A percentile compares a stretch with the other conserved stretches of the same genome.
Evolutionary conservation across 768 basidiomycete species (phyloP).

Genomic region (Exsudoporus frostii): DNA sequence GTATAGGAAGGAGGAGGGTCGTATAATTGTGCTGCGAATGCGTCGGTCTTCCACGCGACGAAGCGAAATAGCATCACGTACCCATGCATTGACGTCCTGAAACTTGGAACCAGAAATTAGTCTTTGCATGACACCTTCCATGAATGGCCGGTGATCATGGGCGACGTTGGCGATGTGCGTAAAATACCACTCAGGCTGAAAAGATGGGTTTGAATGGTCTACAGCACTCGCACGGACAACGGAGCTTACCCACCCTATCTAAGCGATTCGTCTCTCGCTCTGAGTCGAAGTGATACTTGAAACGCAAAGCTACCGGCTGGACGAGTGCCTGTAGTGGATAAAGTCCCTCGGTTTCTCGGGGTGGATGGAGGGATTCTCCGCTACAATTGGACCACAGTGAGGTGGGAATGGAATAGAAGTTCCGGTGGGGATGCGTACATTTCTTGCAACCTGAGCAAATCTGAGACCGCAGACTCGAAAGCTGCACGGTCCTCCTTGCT

Average conservation of each 20-base stretch:
- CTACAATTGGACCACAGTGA: conserved; percentile 33
- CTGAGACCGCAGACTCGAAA: conserved; percentile 78
- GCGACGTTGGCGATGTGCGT: conserved; percentile 84
- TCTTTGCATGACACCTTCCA: conserved; percentile 70
- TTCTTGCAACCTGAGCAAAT: conserved; percentile 72
- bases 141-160: conserved; percentile 81
- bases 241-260: conserved; percentile 66
- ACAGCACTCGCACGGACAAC: not conserved
- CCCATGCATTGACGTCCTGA: conserved; percentile 69
- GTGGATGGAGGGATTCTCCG: conserved; percentile 46
- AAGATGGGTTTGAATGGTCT: not conserved
- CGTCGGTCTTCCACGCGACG: not conserved
- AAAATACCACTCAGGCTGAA: conserved; percentile 96
- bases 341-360: conserved; percentile 45
- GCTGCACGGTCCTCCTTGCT: conserved; percentile 47
- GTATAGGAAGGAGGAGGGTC: conserved; percentile 68
- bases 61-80: conserved; percentile 33
- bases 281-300: conserved; percentile 94
- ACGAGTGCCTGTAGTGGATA: conserved; percentile 85
- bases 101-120: conserved; percentile 65
- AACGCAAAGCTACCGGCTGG: conserved; percentile 78
- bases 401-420: not conserved
- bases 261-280: conserved; percentile 82
- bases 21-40: conserved; percentile 77
- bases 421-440: conserved; percentile 51